phyloP scores from a whole-genome alignment of 176 grass and related monocot genomes.

The Elaeis guineensis region DNA sequence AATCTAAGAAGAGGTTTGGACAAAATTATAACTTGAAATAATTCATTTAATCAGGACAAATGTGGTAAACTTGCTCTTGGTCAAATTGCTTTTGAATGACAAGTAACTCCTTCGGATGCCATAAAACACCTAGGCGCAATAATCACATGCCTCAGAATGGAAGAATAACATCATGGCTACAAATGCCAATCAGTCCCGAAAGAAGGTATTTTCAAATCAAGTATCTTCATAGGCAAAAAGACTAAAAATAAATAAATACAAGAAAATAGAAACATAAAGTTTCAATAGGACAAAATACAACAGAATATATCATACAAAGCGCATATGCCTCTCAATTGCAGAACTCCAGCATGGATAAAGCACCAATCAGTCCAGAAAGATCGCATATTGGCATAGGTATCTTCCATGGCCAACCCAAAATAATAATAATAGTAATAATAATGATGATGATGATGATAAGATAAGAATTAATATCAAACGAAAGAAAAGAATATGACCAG shows the following conservation, averaged over 20 bases:
- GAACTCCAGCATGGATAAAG: background rate
- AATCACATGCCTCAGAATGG: too few relatives aligned
- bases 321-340: background rate
- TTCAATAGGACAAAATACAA: background rate
- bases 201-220: background rate
- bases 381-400: background rate
- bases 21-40: too few relatives aligned
- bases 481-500: background rate
- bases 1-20: too few relatives aligned
- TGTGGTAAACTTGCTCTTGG: too few relatives aligned
- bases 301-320: too few relatives aligned
- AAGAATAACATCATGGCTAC: background rate
- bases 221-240: background rate
- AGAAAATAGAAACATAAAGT: background rate
- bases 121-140: background rate
- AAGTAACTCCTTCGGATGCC: too few relatives aligned
- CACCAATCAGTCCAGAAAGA: constrained; percentile 12
- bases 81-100: too few relatives aligned
- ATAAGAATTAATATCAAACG: too few relatives aligned
- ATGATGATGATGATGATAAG: too few relatives aligned
- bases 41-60: too few relatives aligned
- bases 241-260: background rate
- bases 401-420: too few relatives aligned
- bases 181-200: constrained; percentile 8
- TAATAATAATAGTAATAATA: too few relatives aligned